phyloP scores from a whole-genome alignment of 23 red algal genomes.

The Agarophyton chilense region DNA sequence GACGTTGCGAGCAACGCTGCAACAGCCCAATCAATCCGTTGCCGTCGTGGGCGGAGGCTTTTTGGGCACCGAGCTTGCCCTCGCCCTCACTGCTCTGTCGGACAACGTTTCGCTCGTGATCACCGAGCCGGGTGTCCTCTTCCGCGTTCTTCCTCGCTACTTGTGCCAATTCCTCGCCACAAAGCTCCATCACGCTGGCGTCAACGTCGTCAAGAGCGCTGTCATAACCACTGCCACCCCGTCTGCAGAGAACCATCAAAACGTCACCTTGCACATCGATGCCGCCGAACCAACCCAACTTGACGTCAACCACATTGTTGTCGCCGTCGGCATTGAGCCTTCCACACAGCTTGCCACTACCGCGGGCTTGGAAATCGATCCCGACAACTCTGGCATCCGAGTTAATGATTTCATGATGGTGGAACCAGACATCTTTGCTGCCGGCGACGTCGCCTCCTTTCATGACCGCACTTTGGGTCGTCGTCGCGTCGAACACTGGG shows the following conservation, averaged over 20 bases:
- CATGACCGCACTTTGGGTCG: slow-evolving; percentile 73
- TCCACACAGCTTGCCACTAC: slow-evolving; percentile 53
- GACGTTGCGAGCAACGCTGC: slow-evolving; percentile 14
- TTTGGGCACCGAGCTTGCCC: slow-evolving; percentile 80
- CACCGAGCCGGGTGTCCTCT: slow-evolving; percentile 73
- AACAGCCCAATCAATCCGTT: background rate
- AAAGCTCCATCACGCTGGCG: slow-evolving; percentile 17
- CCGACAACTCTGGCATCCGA: slow-evolving; percentile 50
- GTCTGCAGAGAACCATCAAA: background rate
- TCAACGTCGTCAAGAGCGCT: slow-evolving; percentile 58
- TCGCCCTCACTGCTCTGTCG: slow-evolving; percentile 41
- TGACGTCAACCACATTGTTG: slow-evolving; percentile 48
- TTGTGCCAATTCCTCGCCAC: slow-evolving; percentile 69
- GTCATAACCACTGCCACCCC: slow-evolving; percentile 44
- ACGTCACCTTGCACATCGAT: slow-evolving; percentile 46
- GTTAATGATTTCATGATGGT: slow-evolving; percentile 85
- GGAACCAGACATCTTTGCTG: slow-evolving; percentile 69
- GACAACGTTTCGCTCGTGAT: slow-evolving; percentile 61
- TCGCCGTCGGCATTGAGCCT: slow-evolving; percentile 75
- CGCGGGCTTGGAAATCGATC: slow-evolving; percentile 78
- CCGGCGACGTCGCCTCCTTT: slow-evolving; percentile 86
- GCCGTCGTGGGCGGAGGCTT: slow-evolving; percentile 81
- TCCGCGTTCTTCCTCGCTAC: slow-evolving; percentile 75
- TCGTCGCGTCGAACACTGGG: slow-evolving; percentile 88
- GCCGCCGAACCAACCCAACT: slow-evolving; percentile 37